Conservation (phyloP, 139 green algal species). For the Chlorella vulgaris region DNA sequence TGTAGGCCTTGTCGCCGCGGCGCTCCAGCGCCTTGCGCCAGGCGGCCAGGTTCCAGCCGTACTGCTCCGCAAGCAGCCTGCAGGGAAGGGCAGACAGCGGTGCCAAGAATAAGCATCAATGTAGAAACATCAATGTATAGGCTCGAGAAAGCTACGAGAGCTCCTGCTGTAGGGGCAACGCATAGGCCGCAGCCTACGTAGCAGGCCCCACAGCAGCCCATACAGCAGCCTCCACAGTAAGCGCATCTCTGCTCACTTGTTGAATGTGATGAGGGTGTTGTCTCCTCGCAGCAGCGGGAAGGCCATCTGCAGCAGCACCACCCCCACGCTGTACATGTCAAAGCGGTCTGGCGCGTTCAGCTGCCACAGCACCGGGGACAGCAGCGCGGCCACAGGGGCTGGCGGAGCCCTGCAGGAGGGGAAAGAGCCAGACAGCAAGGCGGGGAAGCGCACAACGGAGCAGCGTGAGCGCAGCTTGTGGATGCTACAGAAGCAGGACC, state of each 20-base stretch:
- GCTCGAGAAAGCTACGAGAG: background rate
- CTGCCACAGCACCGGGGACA: conserved; percentile 89
- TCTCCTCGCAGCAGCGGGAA: conserved; percentile 78
- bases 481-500: no score
- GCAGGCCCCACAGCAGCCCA: background rate
- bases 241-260: conserved; percentile 24
- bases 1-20: conserved; percentile 47
- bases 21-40: conserved; percentile 68
- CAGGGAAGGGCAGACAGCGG: background rate
- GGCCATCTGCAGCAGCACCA: conserved; percentile 79
- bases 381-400: conserved; percentile 77
- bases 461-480: no score
- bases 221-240: no score
- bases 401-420: conserved; percentile 55
- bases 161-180: background rate
- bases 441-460: background rate
- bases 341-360: conserved; percentile 90
- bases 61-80: conserved; percentile 55
- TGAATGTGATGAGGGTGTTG: conserved; percentile 78
- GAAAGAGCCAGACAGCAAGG: background rate
- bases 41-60: conserved; percentile 59
- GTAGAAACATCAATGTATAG: no score
- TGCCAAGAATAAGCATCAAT: background rate
- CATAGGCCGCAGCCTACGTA: conserved; percentile 43
- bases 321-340: conserved; percentile 87